Base-by-base conservation (phyloP, 1,139 yeast genomes). In the Maudiozyma humilis region DNA sequence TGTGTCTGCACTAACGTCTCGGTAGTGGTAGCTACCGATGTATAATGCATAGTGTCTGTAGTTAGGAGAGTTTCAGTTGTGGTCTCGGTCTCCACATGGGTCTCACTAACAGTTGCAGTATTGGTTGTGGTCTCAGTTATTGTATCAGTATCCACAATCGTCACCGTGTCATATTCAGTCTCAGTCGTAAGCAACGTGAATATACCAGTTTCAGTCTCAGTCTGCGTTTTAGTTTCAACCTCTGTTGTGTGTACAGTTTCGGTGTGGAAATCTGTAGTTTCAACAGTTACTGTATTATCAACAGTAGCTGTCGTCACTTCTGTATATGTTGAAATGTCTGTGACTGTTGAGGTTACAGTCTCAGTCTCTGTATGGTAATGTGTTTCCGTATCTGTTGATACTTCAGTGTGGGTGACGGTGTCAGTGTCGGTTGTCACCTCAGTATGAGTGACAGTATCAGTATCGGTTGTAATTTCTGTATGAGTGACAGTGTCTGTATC, bases 341-440 rank as follows among this genome's bases (percentile, higher is more conserved):
- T 34, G 12, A 18, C 25, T 7, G 36, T 18, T 14, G 17, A 23
- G 3, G 36, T 34, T 16, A 3, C 36, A 6, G 36, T 34, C n/a
- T 34, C 16, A 14, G 19, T 34, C 19, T 34, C 36, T 17, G 36
- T 34, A 14, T 17, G 27, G 27, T 23, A 23, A 10, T 32, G 7
- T 3, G 16, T 32, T 10, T 14, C 34, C 13, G 34, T 32, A 6
- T 3, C 34, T 14, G 34, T 32, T 32, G 34, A n/a, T 8, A 16
- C 34, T 16, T 32, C 36, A 4, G 36, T 32, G 6, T 16, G 19
- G 16, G 7, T 32, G 13, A 16, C n/a, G 5, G 38, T 35, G 5
- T 19, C 30, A 18, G 38, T 35, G 3, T 35, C 38, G n/a, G 38
- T 35, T n/a, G 38, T 35, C 16, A 35, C 38, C 12, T 35, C 16